phyloP scores from a whole-genome alignment of 1,284 basidiomycete genomes.

The Moesziomyces antarcticus region DNA sequence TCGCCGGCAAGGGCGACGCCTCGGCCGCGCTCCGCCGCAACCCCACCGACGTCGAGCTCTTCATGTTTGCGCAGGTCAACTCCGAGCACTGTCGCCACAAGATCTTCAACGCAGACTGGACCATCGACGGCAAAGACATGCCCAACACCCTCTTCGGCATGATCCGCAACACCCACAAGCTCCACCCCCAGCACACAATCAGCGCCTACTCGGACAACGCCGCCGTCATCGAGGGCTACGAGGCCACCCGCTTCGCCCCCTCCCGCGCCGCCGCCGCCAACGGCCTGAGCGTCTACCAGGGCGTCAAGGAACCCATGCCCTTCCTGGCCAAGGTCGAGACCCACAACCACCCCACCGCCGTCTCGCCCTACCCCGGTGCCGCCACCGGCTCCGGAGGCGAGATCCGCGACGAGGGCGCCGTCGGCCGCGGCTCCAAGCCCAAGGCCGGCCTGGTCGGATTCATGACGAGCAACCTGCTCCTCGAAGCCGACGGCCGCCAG shows the following conservation, averaged over 20 bases:
- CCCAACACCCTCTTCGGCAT: conserved; percentile 91
- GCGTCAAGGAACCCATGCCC: conserved; percentile 74
- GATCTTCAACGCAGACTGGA: conserved; percentile 99
- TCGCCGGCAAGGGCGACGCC: conserved; percentile 71
- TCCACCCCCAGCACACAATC: conserved; percentile 78
- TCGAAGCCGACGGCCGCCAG: conserved; percentile 51
- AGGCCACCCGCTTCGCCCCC: conserved; percentile 82
- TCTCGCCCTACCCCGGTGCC: conserved; percentile 96
- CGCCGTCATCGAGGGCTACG: conserved; percentile 86
- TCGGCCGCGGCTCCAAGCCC: conserved; percentile 92
- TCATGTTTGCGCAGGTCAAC: conserved; percentile 99
- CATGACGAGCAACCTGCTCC: conserved; percentile 86
- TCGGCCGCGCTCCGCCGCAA: conserved; percentile 58
- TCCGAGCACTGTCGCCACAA: conserved; percentile 99
- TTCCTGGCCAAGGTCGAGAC: conserved; percentile 99
- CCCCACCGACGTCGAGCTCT: conserved; percentile 91
- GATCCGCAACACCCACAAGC: conserved; percentile 95
- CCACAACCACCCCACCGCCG: conserved; percentile 98
- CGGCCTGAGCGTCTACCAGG: conserved; percentile 46
- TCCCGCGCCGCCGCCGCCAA: conserved; percentile 57
- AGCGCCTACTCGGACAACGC: conserved; percentile 99
- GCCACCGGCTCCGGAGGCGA: conserved; percentile 98
- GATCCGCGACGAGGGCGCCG: conserved; percentile 96
- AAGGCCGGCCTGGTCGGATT: conserved; percentile 95
- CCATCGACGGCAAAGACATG: conserved; percentile 78